Evolutionary conservation across 257 asterid species (phyloP), one percentile per base, ranked within the genome.

Genomic region (Solanum lycopersicoides): DNA sequence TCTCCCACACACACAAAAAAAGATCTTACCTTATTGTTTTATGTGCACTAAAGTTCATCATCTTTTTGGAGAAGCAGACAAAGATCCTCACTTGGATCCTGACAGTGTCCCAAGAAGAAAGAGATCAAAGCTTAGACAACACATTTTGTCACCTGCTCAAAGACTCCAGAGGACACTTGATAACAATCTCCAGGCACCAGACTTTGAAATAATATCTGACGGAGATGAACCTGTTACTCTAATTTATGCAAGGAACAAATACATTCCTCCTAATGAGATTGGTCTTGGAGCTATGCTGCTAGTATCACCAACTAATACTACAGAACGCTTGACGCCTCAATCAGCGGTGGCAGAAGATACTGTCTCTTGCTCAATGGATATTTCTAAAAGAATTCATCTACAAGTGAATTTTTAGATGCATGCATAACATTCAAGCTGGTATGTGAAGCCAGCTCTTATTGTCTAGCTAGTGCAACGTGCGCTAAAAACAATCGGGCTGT

Each of bases 241-340:
- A 2, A 90, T 92, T 25, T 90, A 89, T 9, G 87, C 89, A 12
- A 86, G 59, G 73, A 90, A 90, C 44, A 76, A 74, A 85, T 32
- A 59, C 37, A 86, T 92, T 25, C 66, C 90, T 1, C 92, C 89
- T 1, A 93, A 92, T 53, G 95, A 93, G 89, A 87, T 92, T 32
- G 95, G 96, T 3, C 84, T 89, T 34, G 98, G 98, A 82, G 93
- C 92, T 23, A 75, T 84, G 87, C 73, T 44, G 71, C 87, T 89
- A 37, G 41, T 83, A 2, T 83, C 89, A 15, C 82, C 86, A 23
- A 20, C 87, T 76, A 41, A 42, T 16, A 25, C 86, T 14, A 47
- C 59, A 50, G 59, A 50, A 15, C 59, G 9, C 59, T 50, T 0
- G 59, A 50, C 21, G 3, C 59, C 59, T 50, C 20, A 0, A 50